A percentile compares a stretch with the other conserved stretches of the same genome.
Conservation (phyloP, 1,139 yeast genomes). For the Taphrina confusa region DNA sequence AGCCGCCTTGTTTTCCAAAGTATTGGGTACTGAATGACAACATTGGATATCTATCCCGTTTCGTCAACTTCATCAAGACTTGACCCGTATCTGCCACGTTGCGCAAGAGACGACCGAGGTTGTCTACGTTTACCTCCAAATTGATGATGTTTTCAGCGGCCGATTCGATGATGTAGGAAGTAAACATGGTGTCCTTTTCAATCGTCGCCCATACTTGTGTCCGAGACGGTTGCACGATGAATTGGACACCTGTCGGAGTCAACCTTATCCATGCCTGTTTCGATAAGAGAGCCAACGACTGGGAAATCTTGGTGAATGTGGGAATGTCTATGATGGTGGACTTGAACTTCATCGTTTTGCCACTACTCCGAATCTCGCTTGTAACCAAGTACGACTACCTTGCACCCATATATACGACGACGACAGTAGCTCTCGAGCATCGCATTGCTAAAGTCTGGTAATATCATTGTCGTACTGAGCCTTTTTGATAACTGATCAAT, state of each 20-base stretch:
- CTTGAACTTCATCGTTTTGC: conserved; percentile 35
- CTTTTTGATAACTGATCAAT: too few species aligned
- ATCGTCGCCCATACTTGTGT: conserved; percentile 38
- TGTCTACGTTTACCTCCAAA: conserved; percentile 36
- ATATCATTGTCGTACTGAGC: too few species aligned
- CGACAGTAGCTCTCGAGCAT: too few species aligned
- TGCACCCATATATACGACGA: too few species aligned
- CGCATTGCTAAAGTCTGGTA: too few species aligned
- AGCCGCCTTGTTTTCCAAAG: conserved; percentile 35
- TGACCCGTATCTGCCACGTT: conserved; percentile 33
- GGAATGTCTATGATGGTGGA: conserved; percentile 33
- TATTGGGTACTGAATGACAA: conserved; percentile 35
- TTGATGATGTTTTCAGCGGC: conserved; percentile 37
- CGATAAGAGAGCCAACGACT: conserved; percentile 41
- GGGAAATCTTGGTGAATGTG: conserved; percentile 39
- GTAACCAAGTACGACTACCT: too few species aligned
- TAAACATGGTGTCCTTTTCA: conserved; percentile 26
- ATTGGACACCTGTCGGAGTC: conserved; percentile 35
- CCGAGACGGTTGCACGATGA: conserved; percentile 35
- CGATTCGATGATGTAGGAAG: conserved; percentile 34
- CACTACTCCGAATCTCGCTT: background rate
- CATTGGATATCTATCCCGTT: conserved; percentile 37
- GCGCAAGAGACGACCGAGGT: conserved; percentile 34
- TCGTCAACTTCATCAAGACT: conserved; percentile 36
- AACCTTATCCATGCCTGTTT: conserved; percentile 35